Evolutionary conservation across 2,329 filamentous ascomycete genomes (phyloP), one percentile per base, ranked within the genome.

Genomic region (Colletotrichum sp.): DNA sequence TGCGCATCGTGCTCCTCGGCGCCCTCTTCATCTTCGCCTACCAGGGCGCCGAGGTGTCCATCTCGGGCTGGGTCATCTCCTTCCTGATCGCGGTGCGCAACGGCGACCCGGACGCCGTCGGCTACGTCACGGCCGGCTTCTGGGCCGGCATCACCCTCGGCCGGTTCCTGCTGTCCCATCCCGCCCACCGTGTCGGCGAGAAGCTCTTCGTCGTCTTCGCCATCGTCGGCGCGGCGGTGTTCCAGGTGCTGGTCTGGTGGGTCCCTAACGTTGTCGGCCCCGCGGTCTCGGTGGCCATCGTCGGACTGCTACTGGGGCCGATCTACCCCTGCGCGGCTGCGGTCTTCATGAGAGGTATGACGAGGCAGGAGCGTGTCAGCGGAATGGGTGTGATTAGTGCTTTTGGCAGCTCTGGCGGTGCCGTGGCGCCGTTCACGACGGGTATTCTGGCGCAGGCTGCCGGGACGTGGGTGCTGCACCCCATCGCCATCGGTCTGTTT

Each of bases 1-100:
- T 88, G 86, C 82, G 90, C 36, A 89, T 92, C 6, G 95, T 96
- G 0, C 84, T 97, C 2, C 88, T 97, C 0, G 94, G 95, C 5
- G 93, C 95, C 0, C 83, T 95, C 12, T 97, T 97, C 86, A 94
- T 97, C 83, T 97, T 98, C 83, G 92, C 93, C 30, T 98, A 98
- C 83, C 95, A 97, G 84, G 95, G 95, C 39, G 93, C 94, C 44
- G 95, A 98, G 84, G 95, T 98, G 18, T 93, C 93, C 16, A 95
- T 96, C 78, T 95, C 93, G 0, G 95, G 95, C 69, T 98, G 95
- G 95, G 93, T 96, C 65, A 95, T 96, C 77, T 95, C 36, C 4
- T 98, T 96, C 86, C 87, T 98, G 52, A 95, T 97, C 83, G 90
- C 90, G 66, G 90, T 92, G 77, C 92, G 95, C 48, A 87, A 92